Percentiles rank a stretch among this genome's conserved stretches.
These are phyloP conservation scores for Iris pallida DNA, from an alignment of 116 monocot species.

Conservation along the genomic window DNA sequence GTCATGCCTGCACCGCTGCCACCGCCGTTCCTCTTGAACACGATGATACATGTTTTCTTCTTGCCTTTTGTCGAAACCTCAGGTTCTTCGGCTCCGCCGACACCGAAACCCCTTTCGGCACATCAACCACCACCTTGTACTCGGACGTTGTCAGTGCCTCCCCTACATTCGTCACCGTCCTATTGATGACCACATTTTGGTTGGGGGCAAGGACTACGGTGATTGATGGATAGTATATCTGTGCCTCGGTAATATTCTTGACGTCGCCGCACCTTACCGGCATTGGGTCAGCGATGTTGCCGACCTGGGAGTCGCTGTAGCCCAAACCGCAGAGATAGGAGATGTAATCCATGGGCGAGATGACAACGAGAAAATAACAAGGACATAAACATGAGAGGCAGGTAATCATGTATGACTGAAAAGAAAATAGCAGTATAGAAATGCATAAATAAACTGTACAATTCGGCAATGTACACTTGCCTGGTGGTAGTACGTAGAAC, in stretches of 20 bases:
- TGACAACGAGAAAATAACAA: too few species aligned
- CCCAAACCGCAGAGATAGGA: slow-evolving; percentile 13
- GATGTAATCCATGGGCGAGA: slow-evolving; percentile 5
- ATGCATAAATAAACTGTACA: too few species aligned
- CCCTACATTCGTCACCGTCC: slow-evolving; percentile 3
- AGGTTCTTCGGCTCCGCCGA: not conserved
- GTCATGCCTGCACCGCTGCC: not conserved
- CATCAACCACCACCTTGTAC: slow-evolving; percentile 5
- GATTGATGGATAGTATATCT: slow-evolving; percentile 11
- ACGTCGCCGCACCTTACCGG: not conserved
- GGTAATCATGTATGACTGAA: too few species aligned
- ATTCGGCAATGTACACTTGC: too few species aligned
- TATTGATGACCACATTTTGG: not conserved
- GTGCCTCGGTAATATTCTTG: not conserved
- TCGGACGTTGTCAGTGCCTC: not conserved
- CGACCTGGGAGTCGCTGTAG: not conserved
- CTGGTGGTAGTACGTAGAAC: too few species aligned
- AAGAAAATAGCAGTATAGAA: too few species aligned
- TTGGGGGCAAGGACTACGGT: not conserved
- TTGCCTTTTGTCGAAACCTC: not conserved
- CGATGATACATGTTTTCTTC: not conserved
- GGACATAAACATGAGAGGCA: too few species aligned
- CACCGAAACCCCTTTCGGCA: slow-evolving; percentile 10
- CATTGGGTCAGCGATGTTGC: not conserved
- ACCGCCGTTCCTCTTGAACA: slow-evolving; percentile 1